phyloP scores from a whole-genome alignment of 305 asterid species.

The Lippia alba region DNA sequence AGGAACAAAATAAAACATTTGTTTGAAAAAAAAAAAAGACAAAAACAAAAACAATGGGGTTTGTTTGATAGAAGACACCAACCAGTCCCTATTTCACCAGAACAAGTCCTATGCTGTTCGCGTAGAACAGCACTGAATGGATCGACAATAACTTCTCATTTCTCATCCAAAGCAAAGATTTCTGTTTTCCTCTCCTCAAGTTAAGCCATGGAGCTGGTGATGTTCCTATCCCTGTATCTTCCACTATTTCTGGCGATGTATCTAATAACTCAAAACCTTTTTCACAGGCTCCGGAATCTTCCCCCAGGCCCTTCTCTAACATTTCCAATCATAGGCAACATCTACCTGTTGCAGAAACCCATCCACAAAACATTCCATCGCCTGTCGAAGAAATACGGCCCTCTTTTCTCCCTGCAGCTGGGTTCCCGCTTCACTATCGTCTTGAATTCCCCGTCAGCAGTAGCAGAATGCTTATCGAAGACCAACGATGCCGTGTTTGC shows the following conservation, averaged over 20 bases:
- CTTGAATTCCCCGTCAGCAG: conserved; percentile 13
- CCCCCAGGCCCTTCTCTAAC: conserved; percentile 1
- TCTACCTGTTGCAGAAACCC: conserved; percentile 7
- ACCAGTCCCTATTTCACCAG: no score
- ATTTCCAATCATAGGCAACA: conserved; percentile 6
- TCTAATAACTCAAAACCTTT: neutral
- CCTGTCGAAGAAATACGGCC: conserved; percentile 14
- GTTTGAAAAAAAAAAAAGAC: no score
- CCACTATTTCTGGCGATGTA: neutral
- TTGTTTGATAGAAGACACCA: no score
- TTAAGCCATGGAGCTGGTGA: neutral
- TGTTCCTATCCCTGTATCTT: neutral
- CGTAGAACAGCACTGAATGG: no score
- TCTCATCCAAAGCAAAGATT: neutral
- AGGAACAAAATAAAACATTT: no score
- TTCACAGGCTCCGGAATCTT: conserved; percentile 3
- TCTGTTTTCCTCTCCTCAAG: neutral
- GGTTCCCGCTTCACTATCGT: neutral
- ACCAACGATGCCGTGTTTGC: conserved; percentile 24
- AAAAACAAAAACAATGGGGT: no score
- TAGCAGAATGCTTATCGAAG: conserved; percentile 19
- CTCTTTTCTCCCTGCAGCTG: conserved; percentile 16
- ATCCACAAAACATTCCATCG: neutral
- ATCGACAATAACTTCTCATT: no score
- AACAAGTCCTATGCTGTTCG: no score